Percentiles rank a stretch among this genome's conserved stretches.
phyloP scores from a whole-genome alignment of 2,329 filamentous ascomycete species.

The Ramichloridium luteum region DNA sequence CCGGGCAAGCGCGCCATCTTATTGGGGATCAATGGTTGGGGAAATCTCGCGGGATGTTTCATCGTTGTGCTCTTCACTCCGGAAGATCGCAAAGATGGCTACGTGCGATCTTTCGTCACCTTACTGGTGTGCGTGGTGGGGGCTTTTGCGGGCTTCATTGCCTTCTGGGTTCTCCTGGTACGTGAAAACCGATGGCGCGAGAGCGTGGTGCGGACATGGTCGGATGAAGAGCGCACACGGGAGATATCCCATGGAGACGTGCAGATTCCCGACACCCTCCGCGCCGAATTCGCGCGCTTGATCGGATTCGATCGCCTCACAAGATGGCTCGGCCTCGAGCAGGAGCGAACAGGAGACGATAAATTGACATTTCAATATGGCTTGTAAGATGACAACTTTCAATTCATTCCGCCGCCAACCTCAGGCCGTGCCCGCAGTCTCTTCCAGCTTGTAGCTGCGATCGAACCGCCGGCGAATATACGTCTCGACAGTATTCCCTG shows the following conservation, averaged over 20 bases:
- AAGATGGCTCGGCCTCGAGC: constrained; percentile 25
- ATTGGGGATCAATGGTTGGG: constrained; percentile 45
- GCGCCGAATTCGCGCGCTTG: constrained; percentile 7
- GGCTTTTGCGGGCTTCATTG: constrained; percentile 30
- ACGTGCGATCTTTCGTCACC: constrained; percentile 32
- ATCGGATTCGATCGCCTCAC: constrained; percentile 14
- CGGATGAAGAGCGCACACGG: constrained; percentile 28
- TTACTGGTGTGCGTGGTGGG: constrained; percentile 29
- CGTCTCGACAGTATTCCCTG: constrained; percentile 13
- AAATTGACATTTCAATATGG: constrained; percentile 36
- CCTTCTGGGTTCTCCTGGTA: constrained; percentile 27
- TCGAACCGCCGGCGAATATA: constrained; percentile 15
- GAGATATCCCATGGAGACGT: constrained; percentile 25
- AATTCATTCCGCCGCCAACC: too few relatives aligned
- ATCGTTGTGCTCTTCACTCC: constrained; percentile 33
- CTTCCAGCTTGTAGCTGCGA: constrained; percentile 10
- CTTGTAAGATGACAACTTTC: too few relatives aligned
- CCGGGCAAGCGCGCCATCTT: constrained; percentile 42
- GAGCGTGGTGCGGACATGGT: constrained; percentile 18
- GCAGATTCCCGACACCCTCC: constrained; percentile 15
- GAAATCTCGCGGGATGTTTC: constrained; percentile 37
- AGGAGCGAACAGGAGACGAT: constrained; percentile 31
- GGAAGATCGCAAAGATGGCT: constrained; percentile 28
- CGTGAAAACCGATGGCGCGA: constrained; percentile 28
- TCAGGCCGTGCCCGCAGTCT: too few relatives aligned